Evolutionary conservation across 352 stramenopile species (phyloP), one percentile per base, ranked within the genome.

Genomic region (Plasmopara muralis): DNA sequence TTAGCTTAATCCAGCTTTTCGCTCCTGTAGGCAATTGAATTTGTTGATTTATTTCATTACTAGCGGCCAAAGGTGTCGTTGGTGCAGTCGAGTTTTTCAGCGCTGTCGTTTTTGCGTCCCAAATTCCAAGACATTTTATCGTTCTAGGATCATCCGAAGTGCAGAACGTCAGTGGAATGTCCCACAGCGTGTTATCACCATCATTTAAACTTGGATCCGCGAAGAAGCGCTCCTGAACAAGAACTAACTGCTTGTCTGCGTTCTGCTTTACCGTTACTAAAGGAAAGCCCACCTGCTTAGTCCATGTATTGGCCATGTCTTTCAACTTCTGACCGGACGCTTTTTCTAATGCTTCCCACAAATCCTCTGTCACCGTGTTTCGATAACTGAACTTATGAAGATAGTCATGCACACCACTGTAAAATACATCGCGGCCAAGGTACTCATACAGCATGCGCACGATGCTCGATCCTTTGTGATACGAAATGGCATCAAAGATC

Each of bases 401-500:
- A 77, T 99, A 99, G 47, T 85, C 81, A 39, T 87, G 76, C 9
- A 99, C 82, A 43, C 94, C 95, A 13, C 72, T 42, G 57, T 81
- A 86, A 37, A 91, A 91, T 5, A 79, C 60, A 16, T 88, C 75
- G 10, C 70, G 72, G 7, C 77, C 77, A 14, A 90, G 60, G 48
- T 70, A 90, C 55, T 90, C 77, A 5, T 68, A 78, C 31, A 90
- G 61, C 79, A 90, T 87, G 30, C 77, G 74, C 38, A 90, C 74
- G 16, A 90, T 53, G 14, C 73, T 86, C 2, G 77, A 78, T 10
- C 79, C 95, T 60, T 98, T 98, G 72, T 89, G 73, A 64, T 98
- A 98, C 57, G 74, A 95, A 74, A 99, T 98, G 0, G 82, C 93
- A 71, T 99, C 96, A 60, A 99, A 99, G 47, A 99, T 97, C 68